Base-by-base conservation (phyloP, 2,329 filamentous ascomycete species). In the Fusarium poae region DNA sequence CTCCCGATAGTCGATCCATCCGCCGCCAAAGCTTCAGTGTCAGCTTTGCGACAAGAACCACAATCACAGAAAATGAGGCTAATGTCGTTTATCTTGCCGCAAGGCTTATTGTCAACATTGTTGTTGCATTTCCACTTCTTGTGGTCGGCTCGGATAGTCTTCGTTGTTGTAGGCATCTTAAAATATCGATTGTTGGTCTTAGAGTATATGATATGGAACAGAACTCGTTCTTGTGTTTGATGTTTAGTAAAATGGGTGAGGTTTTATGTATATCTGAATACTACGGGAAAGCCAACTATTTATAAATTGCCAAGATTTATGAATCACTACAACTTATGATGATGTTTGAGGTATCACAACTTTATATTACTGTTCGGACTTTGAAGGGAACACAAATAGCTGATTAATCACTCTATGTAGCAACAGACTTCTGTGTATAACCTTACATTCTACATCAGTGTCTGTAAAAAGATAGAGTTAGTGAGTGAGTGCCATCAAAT, bases 91-190 rank as follows among this genome's bases (percentile, higher is more conserved):
- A 44, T 1, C 5, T 35, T 60, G 5, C 15, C 25, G 4, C 57
- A 61, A 4, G 9, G 30, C 12, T 37, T 43, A 16, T 16, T 25
- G 1, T 10, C n/a, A 10, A 52, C 23, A 2, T 30, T 60, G 15
- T 12, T 23, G 9, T 60, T 59, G 10, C 57, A 61, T 12, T 52
- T 60, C 57, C 57, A 61, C 37, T 61, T 61, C 25, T 60, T 60
- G 55, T 61, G 57, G 30, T 61, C 57, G 15, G 15, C 16, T 2
- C 40, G 40, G 5, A 27, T 18, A 5, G 8, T 12, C 18, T 10
- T 42, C 10, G 3, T 12, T 12, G 9, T 18, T 11, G 9, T 11
- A 4, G 23, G 15, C 40, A 43, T 43, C 21, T 11, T 43, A 1
- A 18, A 18, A 6, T 43, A 21, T 7, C 11, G 16, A 6, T 8